These are phyloP conservation scores for Geotrichum cucujoidarum DNA, from an alignment of 1,139 yeast species.

Conservation along the genomic window DNA sequence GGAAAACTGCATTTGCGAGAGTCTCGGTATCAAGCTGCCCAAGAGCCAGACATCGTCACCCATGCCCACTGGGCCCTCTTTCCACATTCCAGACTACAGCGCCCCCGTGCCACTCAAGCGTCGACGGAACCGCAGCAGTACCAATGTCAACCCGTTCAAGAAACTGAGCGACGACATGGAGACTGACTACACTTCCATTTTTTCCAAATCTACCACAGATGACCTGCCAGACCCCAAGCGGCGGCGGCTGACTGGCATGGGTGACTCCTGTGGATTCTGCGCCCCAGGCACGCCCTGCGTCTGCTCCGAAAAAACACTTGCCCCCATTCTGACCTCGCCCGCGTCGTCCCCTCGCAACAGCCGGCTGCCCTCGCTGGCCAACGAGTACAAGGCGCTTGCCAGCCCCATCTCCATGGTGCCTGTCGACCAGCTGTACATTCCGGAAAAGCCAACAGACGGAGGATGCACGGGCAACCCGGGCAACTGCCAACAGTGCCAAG, in stretches of 20 bases:
- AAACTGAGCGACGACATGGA: conserved; percentile 24
- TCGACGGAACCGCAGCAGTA: background rate
- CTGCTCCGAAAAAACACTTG: conserved; percentile 53
- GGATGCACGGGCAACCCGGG: conserved; percentile 91
- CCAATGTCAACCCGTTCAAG: conserved; percentile 7
- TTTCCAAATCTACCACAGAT: conserved; percentile 19
- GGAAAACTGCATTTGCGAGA: conserved; percentile 67
- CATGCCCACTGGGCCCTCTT: background rate
- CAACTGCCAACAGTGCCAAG: conserved; percentile 75
- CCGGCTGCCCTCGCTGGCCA: background rate
- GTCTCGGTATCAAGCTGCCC: conserved; percentile 43
- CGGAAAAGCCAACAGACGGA: conserved; percentile 21
- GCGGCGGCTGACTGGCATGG: conserved; percentile 35
- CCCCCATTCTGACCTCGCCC: background rate
- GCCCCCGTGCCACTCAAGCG: conserved; percentile 16
- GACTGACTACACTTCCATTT: conserved; percentile 33
- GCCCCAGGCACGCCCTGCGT: conserved; percentile 89
- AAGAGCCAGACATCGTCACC: background rate
- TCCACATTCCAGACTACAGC: conserved; percentile 7
- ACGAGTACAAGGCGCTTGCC: conserved; percentile 2
- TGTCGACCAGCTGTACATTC: conserved; percentile 10
- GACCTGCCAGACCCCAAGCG: background rate
- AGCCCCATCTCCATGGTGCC: conserved; percentile 12
- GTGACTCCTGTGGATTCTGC: conserved; percentile 86
- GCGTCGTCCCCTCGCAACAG: conserved; percentile 1